These are phyloP conservation scores for Hypoxylon cercidicola DNA, from an alignment of 495 filamentous ascomycete genomes.

Conservation along the genomic window DNA sequence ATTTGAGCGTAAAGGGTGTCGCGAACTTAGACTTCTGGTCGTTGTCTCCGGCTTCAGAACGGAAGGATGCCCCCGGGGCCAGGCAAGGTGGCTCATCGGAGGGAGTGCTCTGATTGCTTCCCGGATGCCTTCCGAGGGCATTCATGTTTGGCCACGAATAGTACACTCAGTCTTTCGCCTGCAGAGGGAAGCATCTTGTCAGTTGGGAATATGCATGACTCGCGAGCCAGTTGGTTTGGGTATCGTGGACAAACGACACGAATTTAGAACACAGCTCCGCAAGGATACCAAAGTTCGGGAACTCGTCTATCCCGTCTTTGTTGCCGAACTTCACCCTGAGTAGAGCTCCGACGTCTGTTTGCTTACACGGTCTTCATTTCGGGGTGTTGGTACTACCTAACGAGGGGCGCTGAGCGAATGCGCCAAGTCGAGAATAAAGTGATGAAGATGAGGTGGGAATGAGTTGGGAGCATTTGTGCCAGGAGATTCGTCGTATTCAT, in stretches of 20 bases:
- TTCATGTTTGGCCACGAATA: background rate
- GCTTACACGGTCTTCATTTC: background rate
- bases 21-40: background rate
- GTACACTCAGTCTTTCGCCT: background rate
- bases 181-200: no score
- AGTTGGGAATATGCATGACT: no score
- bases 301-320: no score
- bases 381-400: background rate
- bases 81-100: background rate
- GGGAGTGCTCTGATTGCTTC: background rate
- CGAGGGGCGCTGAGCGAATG: background rate
- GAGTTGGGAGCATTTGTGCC: background rate
- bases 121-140: background rate
- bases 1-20: background rate
- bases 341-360: no score
- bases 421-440: background rate
- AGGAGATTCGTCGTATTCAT: background rate
- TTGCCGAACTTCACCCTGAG: no score
- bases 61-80: background rate
- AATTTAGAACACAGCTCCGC: no score
- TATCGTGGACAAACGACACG: no score
- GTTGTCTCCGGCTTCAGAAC: background rate
- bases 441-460: background rate
- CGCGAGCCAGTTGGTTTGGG: no score
- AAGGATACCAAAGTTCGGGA: no score